Evolutionary conservation across 768 basidiomycete species (phyloP), one percentile per base, ranked within the genome.

Genomic region (Pleurotus citrinopileatus): DNA sequence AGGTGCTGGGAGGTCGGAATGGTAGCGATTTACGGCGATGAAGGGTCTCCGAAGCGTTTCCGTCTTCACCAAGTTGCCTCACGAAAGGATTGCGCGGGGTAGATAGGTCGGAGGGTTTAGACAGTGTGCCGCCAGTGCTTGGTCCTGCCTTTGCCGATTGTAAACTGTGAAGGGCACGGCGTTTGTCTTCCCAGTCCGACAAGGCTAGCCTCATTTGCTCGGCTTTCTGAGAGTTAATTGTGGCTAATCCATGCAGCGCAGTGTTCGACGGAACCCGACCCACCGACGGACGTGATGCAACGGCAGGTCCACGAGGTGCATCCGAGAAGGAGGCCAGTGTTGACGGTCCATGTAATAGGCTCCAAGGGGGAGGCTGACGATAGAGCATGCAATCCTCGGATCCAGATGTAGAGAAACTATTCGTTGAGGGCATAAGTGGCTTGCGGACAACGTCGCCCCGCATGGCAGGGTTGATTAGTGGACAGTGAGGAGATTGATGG

Each of bases 321-420:
- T 58, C 52, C 28, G 50, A 8, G 27, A 42, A 20, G 3, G 17
- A 45, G 7, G 38, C 29, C 19, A 43, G 38, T 15, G 55, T 51
- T n/a, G 55, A 19, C 7, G 44, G 17, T 2, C 56, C 61, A 10
- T 63, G 62, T 20, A 75, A 57, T 1, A 54, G 50, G 45, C 52
- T 61, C 72, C 73, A 76, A 7, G 70, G 62, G 1, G 74, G 74
- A 6, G 74, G 74, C 4, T 57, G 54, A 13, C 74, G 72, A 57
- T 66, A 73, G 15, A 76, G 68, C 61, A 69, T 69, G 22, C 73
- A 62, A 7, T 40, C 8, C 7, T 15, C 17, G 5, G 38, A 7
- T 52, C 52, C 7, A 57, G 50, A 47, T 71, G 68, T 6, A 61
- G 47, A 15, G 29, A 46, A 4, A n/a, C 12, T n/a, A 28, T 23